Conservation (phyloP, 2,329 filamentous ascomycete genomes). For the Paracamarosporium sp. region DNA sequence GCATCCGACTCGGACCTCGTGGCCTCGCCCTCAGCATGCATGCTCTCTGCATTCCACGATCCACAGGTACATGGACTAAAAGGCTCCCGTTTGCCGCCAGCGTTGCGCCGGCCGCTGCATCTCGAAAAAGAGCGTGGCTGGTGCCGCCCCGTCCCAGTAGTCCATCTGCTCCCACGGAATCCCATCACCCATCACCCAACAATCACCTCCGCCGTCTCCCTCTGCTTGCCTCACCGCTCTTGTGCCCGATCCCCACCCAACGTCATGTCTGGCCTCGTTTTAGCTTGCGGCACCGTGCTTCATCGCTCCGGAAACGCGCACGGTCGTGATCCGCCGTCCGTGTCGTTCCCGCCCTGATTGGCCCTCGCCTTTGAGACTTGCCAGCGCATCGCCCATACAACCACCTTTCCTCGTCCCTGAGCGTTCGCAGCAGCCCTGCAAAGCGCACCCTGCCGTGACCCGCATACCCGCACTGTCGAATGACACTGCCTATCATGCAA, state of each 20-base stretch:
- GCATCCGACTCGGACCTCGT: slow-evolving; percentile 4
- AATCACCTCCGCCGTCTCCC: neutral
- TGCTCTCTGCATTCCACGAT: slow-evolving; percentile 1
- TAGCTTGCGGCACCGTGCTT: neutral
- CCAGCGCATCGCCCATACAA: slow-evolving; percentile 36
- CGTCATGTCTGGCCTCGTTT: slow-evolving; percentile 5
- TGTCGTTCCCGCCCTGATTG: slow-evolving; percentile 18
- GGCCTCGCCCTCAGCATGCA: slow-evolving; percentile 6
- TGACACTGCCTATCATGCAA: slow-evolving; percentile 9
- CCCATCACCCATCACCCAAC: neutral
- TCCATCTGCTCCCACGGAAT: neutral
- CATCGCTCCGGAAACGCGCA: slow-evolving; percentile 15
- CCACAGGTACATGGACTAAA: slow-evolving; percentile 1
- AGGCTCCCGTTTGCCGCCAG: slow-evolving; percentile 1
- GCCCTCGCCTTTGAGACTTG: slow-evolving; percentile 21
- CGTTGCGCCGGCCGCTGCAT: neutral
- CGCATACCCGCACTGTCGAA: slow-evolving; percentile 15
- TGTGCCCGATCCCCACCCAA: slow-evolving; percentile 3
- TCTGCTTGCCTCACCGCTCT: slow-evolving; percentile 12
- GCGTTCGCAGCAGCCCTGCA: slow-evolving; percentile 18
- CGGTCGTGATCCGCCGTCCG: slow-evolving; percentile 20
- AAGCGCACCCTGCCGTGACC: slow-evolving; percentile 4
- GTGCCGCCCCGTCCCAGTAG: neutral
- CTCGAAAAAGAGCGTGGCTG: slow-evolving; percentile 3
- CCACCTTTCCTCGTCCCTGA: slow-evolving; percentile 9